Base-by-base conservation (phyloP, 805 yeast species). In the Cyberlindnera galapagoensis region DNA sequence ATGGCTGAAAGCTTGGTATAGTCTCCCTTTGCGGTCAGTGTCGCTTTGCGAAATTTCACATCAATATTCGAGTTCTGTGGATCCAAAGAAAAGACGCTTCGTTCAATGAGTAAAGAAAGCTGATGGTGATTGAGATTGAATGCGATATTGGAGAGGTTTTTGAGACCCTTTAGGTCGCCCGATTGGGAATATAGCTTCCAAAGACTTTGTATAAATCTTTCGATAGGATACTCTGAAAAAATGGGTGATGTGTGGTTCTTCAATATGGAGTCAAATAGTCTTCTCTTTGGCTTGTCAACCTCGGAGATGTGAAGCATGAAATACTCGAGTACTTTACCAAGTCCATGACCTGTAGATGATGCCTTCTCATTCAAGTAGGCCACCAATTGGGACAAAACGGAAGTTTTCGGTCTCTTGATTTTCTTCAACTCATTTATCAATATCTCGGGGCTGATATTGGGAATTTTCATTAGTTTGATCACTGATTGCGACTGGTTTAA, bases 111-210 rank as follows among this genome's bases (percentile, higher is more conserved):
- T 17, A 37, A 21, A 5, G 39, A 34, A 4, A 35, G 23, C 6
- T 13, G 11, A 17, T 28, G 37, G 5, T 31, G 51, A 71, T 30
- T 36, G 29, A 57, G 44, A 36, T 68, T 65, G 43, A 59, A 71
- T 6, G 62, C 49, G 9, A 73, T 30, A 39, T 67, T 70, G 4
- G 76, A 63, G 4, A 73, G 39, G 43, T 71, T 71, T 30, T 62
- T 54, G 6, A 68, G 47, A 35, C 78, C 48, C 39, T 65, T 69
- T 13, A 27, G 32, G 22, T 59, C 65, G 28, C 35, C 49, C 20
- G 23, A 33, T 13, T 9, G 42, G 14, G 29, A 27, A 20, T 51
- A 59, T 29, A 50, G 44, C 6, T 38, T 27, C 13, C 37, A 28
- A n/a, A 58, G 34, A 4, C 36, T 40, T 1, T 16, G 17, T 24